Conservation (phyloP, 1,284 basidiomycete species). For the Ceratobasidium theobromae region DNA sequence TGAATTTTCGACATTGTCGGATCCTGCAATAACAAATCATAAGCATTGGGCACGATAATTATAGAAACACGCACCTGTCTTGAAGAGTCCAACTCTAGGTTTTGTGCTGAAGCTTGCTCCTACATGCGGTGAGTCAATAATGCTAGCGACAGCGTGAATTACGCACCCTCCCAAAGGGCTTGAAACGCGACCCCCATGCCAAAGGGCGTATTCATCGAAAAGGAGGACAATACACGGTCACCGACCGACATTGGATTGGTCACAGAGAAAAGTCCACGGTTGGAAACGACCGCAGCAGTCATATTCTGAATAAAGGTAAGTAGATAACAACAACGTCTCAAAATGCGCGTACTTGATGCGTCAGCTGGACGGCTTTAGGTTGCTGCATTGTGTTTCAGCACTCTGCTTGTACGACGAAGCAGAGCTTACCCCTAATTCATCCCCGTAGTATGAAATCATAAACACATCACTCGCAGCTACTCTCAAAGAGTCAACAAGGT, state of each 20-base stretch:
- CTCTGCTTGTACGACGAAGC: neutral
- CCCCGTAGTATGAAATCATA: constrained; percentile 64
- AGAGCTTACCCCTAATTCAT: constrained; percentile 47
- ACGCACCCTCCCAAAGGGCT: constrained; percentile 66
- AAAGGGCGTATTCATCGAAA: constrained; percentile 66
- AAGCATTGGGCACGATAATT: neutral
- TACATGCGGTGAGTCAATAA: neutral
- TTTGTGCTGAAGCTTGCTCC: constrained; percentile 30
- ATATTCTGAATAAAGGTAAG: constrained; percentile 51
- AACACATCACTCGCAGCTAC: constrained; percentile 54
- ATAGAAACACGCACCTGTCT: neutral
- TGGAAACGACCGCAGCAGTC: constrained; percentile 74
- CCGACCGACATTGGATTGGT: constrained; percentile 61
- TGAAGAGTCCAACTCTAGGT: constrained; percentile 24
- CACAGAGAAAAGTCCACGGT: constrained; percentile 63
- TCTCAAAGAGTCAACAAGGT: neutral
- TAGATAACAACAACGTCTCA: neutral
- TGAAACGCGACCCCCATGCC: constrained; percentile 73
- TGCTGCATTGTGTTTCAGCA: constrained; percentile 27
- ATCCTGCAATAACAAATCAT: neutral
- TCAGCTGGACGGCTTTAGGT: constrained; percentile 58
- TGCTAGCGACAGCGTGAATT: neutral
- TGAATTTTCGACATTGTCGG: constrained; percentile 1
- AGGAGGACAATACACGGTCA: constrained; percentile 72
- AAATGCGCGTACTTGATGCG: constrained; percentile 51